A percentile compares a stretch with the other conserved stretches of the same genome.
Conservation (phyloP, 352 stramenopile species). For the Globisporangium spiculum region DNA sequence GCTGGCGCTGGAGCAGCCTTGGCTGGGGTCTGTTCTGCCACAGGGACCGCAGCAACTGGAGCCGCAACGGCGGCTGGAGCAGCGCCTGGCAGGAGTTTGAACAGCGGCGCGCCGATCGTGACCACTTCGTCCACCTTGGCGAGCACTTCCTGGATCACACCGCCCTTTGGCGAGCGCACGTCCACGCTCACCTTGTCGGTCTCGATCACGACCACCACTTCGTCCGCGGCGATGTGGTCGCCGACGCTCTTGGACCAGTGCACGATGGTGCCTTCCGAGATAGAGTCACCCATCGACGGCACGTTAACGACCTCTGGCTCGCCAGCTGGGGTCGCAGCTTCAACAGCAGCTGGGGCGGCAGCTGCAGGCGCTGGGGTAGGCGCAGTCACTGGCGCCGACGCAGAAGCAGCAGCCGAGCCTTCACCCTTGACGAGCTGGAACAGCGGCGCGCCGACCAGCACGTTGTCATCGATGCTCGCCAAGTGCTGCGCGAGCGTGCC, state of each 20-base stretch:
- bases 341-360: conserved; percentile 2
- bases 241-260: conserved; percentile 91
- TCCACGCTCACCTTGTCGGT: conserved; percentile 95
- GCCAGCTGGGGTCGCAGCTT: conserved; percentile 10
- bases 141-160: conserved; percentile 89
- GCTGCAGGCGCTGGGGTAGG: conserved; percentile 16
- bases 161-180: conserved; percentile 83
- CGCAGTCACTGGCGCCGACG: conserved; percentile 5
- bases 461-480: conserved; percentile 92
- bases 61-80: conserved; percentile 24
- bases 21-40: neutral
- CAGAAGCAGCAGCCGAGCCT: conserved; percentile 18
- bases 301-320: conserved; percentile 61
- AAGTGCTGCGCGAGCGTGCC: conserved; percentile 92
- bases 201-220: conserved; percentile 96
- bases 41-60: conserved; percentile 13
- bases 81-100: conserved; percentile 85
- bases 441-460: conserved; percentile 94
- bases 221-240: conserved; percentile 91
- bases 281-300: conserved; percentile 93
- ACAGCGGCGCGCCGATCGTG: conserved; percentile 91
- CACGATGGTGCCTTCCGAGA: conserved; percentile 97
- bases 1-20: conserved; percentile 16
- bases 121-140: conserved; percentile 95
- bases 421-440: conserved; percentile 68